Base-by-base conservation (phyloP, 2,329 filamentous ascomycete species). In the Fonsecaea monophora region DNA sequence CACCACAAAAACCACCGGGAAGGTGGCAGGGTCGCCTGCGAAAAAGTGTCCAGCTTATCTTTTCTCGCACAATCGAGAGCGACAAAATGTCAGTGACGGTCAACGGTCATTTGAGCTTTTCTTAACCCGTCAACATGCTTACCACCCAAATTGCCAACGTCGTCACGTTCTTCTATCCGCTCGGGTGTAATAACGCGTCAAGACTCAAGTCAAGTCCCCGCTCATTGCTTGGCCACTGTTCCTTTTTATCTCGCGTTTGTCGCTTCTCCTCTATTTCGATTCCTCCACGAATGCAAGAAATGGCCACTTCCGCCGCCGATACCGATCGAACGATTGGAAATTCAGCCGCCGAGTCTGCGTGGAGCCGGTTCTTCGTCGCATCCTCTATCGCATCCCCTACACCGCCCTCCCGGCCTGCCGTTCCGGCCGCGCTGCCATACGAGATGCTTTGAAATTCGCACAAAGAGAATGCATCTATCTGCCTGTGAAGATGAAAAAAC, bases 281-380 rank as follows among this genome's bases (percentile, higher is more conserved):
- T 37, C 63, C 18, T 38, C 34, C 32, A 8, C 56, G 34, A 37
- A 59, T 50, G 40, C 40, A 50, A 30, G 50, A 18, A 45, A 70
- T 69, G 67, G 67, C 67, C 32, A 54, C 67, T 4, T 63, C 67
- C 37, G 45, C 69, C 25, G 61, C 67, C 59, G 50, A 68, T 13
- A 62, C 45, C 18, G 59, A 68, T 25, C 50, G 58, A 38, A 53
- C 64, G 21, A 35, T 69, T 25, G 68, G 64, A 50, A 60, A 67
- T 34, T 66, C 64, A 5, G 63, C 65, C 18, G 60, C 58, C 12
- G 64, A 65, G 8, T 64, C 64, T 10, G 60, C 61, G 59, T 66
- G 38, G 55, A 50, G 45, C 60, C 57, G 60, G 45, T 48, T 38
- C 35, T 35, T 57, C 54, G 40, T 42, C 25, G 53, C 37, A 35